Conservation (phyloP, 345 rosid species). For the Eutrema yunnanense region DNA sequence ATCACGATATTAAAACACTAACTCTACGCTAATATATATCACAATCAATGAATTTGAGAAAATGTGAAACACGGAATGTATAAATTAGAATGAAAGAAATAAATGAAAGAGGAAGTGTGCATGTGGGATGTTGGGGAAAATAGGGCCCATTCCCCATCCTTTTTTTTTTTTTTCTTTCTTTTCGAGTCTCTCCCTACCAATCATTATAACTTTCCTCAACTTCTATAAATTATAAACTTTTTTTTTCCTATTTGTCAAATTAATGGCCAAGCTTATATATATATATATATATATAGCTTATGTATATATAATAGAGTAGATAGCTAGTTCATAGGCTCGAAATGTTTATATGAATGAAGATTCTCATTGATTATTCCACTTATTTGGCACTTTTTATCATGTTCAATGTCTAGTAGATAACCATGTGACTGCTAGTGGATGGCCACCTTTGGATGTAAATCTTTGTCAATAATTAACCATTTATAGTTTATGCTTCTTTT, state of each 20-base stretch:
- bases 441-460: constrained; percentile 4
- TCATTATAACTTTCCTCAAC: constrained; percentile 22
- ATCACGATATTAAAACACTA: not conserved
- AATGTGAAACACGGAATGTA: not conserved
- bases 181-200: constrained; percentile 27
- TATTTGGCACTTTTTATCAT: constrained; percentile 23
- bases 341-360: constrained; percentile 11
- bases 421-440: constrained; percentile 28
- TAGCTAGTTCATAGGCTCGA: constrained; percentile 21
- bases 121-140: constrained; percentile 29
- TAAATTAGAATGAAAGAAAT: not conserved
- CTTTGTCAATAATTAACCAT: constrained; percentile 1
- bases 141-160: constrained; percentile 1
- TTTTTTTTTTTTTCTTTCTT: not conserved
- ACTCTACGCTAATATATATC: not conserved
- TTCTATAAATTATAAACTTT: not conserved
- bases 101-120: constrained; percentile 15
- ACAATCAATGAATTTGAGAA: constrained; percentile 1
- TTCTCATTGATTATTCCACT: constrained; percentile 24
- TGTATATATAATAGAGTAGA: not conserved
- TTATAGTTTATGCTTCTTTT: not conserved
- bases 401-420: constrained; percentile 21
- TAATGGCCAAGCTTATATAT: not conserved
- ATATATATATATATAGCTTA: not conserved
- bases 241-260: not conserved